A percentile compares a stretch with the other conserved stretches of the same genome.
Conservation (phyloP, 306 rosid species). For the Ochetophila trinervis region DNA sequence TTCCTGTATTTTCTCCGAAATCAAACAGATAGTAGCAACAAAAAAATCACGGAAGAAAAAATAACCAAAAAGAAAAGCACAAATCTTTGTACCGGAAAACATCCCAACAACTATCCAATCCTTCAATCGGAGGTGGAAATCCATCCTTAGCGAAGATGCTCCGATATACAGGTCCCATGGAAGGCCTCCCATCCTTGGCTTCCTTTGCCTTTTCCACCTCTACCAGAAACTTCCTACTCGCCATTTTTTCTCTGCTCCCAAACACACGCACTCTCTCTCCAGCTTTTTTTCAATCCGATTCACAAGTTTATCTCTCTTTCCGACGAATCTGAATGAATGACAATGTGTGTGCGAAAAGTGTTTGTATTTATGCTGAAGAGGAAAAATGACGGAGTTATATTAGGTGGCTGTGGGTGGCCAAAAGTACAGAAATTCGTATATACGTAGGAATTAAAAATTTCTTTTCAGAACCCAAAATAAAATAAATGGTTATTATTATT, state of each 20-base stretch:
- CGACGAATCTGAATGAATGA: background rate
- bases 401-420: slow-evolving; percentile 17
- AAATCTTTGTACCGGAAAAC: slow-evolving; percentile 56
- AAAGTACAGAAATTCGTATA: background rate
- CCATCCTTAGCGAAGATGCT: slow-evolving; percentile 83
- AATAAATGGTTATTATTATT: too few relatives aligned
- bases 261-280: background rate
- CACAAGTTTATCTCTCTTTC: background rate
- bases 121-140: slow-evolving; percentile 58
- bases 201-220: slow-evolving; percentile 69
- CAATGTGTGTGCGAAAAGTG: background rate
- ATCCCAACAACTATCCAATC: slow-evolving; percentile 89
- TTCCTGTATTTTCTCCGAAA: slow-evolving; percentile 3
- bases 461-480: too few relatives aligned
- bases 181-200: slow-evolving; percentile 52
- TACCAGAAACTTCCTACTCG: slow-evolving; percentile 42
- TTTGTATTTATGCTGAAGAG: background rate
- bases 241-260: slow-evolving; percentile 30
- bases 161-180: slow-evolving; percentile 77
- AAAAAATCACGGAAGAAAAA: background rate
- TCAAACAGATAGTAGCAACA: background rate
- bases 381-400: background rate
- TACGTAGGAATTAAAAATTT: too few relatives aligned
- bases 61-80: background rate
- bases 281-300: slow-evolving; percentile 2